These are phyloP conservation scores for Trichosporon ovoides DNA, from an alignment of 1,284 basidiomycete genomes.

Conservation along the genomic window DNA sequence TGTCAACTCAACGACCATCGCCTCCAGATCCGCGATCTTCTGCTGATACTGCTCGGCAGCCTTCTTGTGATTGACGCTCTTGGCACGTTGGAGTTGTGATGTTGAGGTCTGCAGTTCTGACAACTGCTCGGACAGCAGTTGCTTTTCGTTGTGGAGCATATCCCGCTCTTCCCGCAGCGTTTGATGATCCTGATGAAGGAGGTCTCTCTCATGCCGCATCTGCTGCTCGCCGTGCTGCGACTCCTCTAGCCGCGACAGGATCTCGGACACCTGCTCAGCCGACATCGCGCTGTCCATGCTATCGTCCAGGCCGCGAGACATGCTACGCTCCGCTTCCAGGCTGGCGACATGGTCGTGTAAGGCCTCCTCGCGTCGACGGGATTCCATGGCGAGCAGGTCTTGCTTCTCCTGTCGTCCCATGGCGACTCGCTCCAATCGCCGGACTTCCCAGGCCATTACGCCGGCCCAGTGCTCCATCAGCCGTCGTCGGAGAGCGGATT, in stretches of 20 bases:
- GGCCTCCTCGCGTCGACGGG: slow-evolving; percentile 29
- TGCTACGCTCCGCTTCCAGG: slow-evolving; percentile 22
- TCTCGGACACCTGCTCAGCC: background rate
- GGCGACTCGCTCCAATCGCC: slow-evolving; percentile 34
- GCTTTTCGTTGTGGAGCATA: background rate
- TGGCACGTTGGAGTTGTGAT: background rate
- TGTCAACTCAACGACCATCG: slow-evolving; percentile 40
- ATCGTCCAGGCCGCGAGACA: background rate
- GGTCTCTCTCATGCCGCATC: background rate
- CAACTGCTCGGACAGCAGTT: background rate
- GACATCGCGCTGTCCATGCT: slow-evolving; percentile 7
- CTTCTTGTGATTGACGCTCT: background rate
- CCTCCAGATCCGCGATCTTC: slow-evolving; percentile 38
- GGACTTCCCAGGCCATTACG: slow-evolving; percentile 49
- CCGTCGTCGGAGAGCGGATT: slow-evolving; percentile 36
- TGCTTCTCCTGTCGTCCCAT: slow-evolving; percentile 9
- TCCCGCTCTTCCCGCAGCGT: background rate
- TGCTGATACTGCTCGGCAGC: background rate
- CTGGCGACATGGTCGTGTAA: slow-evolving; percentile 14
- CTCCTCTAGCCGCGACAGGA: background rate
- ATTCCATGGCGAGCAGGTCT: background rate
- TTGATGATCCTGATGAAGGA: background rate
- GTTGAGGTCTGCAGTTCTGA: background rate
- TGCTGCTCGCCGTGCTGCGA: background rate
- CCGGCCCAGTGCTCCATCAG: slow-evolving; percentile 50